Percentiles rank a stretch among this genome's conserved stretches.
Evolutionary conservation across 768 basidiomycete species (phyloP).

Genomic region (Kwoniella newhampshirensis): DNA sequence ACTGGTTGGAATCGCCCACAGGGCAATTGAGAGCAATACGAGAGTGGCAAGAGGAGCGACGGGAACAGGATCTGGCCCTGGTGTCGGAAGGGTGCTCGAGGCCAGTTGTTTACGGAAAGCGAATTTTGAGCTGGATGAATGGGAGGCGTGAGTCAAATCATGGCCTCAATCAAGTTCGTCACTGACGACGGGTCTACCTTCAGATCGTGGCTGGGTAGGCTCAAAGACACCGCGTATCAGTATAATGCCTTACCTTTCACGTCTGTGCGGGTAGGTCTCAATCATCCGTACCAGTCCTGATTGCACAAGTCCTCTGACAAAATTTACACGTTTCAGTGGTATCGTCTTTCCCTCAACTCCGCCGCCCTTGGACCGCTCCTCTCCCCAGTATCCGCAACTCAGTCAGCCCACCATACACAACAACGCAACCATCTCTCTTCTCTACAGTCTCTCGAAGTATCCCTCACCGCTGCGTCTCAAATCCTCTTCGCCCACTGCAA

Average conservation of each 20-base stretch:
- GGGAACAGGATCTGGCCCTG: not conserved
- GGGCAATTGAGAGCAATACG: slow-evolving; percentile 1
- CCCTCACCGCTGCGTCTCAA: slow-evolving; percentile 4
- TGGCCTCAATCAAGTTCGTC: not conserved
- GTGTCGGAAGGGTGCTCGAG: not conserved
- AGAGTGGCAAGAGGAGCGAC: too few species aligned
- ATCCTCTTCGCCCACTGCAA: not conserved
- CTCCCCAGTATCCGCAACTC: not conserved
- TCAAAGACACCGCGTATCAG: not conserved
- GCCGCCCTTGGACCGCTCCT: slow-evolving; percentile 6
- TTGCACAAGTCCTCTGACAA: not conserved
- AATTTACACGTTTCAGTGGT: not conserved
- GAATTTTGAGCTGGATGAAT: slow-evolving; percentile 8
- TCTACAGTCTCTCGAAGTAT: slow-evolving; percentile 6
- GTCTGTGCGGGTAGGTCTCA: not conserved
- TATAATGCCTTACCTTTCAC: slow-evolving; percentile 8
- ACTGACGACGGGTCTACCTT: not conserved
- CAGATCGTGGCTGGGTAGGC: not conserved
- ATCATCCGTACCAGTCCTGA: not conserved
- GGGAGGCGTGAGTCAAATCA: slow-evolving; percentile 1
- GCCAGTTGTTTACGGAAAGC: slow-evolving; percentile 4
- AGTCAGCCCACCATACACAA: not conserved
- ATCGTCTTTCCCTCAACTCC: slow-evolving; percentile 5
- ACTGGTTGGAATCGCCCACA: slow-evolving; percentile 2
- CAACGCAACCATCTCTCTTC: not conserved